Base-by-base conservation (phyloP, 2,329 filamentous ascomycete genomes). In the Pseudogymnoascus sp. region DNA sequence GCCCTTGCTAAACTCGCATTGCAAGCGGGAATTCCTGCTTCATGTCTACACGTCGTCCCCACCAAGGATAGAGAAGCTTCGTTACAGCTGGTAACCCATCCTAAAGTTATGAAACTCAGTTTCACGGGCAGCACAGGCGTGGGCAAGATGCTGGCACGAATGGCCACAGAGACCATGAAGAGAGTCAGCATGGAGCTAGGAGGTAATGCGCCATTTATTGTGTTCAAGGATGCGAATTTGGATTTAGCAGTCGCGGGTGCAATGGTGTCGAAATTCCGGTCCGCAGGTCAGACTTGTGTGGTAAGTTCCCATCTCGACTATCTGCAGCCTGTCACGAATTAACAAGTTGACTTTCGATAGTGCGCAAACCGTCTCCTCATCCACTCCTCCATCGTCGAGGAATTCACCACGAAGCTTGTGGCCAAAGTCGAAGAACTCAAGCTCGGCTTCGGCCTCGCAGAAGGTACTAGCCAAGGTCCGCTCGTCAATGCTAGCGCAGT, bases 231-330 rank as follows among this genome's bases (percentile, higher is more conserved):
- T 71, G 84, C 84, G 12, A 81, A 85, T 67, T 75, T 87, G 16
- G 80, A 86, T n/a, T 78, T 82, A 68, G 81, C 81, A 14, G 71
- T 79, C 66, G 74, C 78, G 71, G 70, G 75, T 60, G 75, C 80
- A 16, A 75, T 79, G 75, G 72, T 76, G 0, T 72, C 83, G n/a
- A 83, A 84, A 69, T 84, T 79, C 74, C 76, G 81, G 6, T 82
- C 87, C 69, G 84, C 84, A 2, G 84, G 85, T 2, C 84, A 88
- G 72, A 84, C 84, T 2, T 88, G 85, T 67, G 82, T 88, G 64
- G 84, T 84, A 42, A 42, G 41, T 42, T 42, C 3, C 5, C 41
- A 42, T 42, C 19, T 42, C 11, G 41, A 42, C 19, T 42, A 23
- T 42, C 41, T 42, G 41, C 9, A 14, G 19, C 41, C 11, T 42